Conservation (phyloP, 2,329 filamentous ascomycete genomes). For the Sporothrix curviconia region DNA sequence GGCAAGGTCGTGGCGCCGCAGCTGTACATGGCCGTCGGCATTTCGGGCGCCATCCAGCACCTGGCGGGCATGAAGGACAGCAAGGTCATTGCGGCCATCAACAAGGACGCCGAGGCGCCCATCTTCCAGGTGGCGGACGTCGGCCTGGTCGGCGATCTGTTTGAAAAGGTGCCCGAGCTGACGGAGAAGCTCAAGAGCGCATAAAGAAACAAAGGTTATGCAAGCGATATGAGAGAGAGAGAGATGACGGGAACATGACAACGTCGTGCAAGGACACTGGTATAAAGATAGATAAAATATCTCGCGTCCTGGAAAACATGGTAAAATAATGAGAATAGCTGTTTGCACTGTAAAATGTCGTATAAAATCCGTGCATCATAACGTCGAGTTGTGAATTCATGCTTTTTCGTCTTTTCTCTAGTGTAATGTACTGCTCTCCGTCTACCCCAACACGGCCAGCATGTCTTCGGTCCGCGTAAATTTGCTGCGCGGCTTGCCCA, state of each 20-base stretch:
- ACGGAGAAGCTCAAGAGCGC: conserved; percentile 81
- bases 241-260: conserved; percentile 7
- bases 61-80: conserved; percentile 99
- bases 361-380: neutral
- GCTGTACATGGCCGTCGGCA: conserved; percentile 90
- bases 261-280: neutral
- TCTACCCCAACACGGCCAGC: conserved; percentile 44
- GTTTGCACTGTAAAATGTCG: too few relatives aligned
- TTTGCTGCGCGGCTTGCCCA: conserved; percentile 74
- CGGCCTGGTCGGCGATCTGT: conserved; percentile 88
- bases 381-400: neutral
- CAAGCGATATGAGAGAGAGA: too few relatives aligned
- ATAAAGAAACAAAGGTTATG: conserved; percentile 15
- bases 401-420: neutral
- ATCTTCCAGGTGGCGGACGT: conserved; percentile 99
- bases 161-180: conserved; percentile 90
- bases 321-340: neutral
- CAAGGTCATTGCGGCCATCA: conserved; percentile 98
- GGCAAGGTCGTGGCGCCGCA: conserved; percentile 97
- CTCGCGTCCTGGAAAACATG: conserved; percentile 1
- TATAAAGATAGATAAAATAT: too few relatives aligned
- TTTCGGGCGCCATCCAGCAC: conserved; percentile 96
- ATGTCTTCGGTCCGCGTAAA: conserved; percentile 53
- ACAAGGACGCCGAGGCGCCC: conserved; percentile 93
- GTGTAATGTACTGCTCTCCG: neutral